A percentile compares a stretch with the other conserved stretches of the same genome.
phyloP scores from a whole-genome alignment of 2,329 filamentous ascomycete species.

The Bipolaris gigantea region DNA sequence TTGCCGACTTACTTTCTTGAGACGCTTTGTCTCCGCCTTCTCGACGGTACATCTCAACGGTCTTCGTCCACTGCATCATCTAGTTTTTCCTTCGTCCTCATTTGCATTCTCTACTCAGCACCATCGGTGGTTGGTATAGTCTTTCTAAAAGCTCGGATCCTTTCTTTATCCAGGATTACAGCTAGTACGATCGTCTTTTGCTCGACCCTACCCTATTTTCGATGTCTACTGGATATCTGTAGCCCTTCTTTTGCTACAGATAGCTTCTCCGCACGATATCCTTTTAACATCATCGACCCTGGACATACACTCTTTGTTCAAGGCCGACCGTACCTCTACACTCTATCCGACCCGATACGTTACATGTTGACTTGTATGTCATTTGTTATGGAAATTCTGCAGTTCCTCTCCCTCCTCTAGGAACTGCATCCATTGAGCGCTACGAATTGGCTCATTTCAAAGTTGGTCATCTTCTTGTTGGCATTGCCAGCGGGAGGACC shows the following conservation, averaged over 20 bases:
- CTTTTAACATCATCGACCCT: not conserved
- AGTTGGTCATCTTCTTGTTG: constrained; percentile 36
- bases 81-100: constrained; percentile 3
- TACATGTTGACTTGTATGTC: constrained; percentile 3
- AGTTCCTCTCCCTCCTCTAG: constrained; percentile 28
- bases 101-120: constrained; percentile 10
- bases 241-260: constrained; percentile 8
- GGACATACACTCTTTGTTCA: not conserved
- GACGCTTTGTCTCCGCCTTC: constrained; percentile 11
- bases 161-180: constrained; percentile 24
- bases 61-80: constrained; percentile 13
- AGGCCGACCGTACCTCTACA: constrained; percentile 1
- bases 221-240: constrained; percentile 15
- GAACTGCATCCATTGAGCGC: constrained; percentile 24
- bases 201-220: constrained; percentile 15
- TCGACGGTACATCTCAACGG: constrained; percentile 10
- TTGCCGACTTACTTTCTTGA: constrained; percentile 26
- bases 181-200: constrained; percentile 13
- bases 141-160: constrained; percentile 28
- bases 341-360: constrained; percentile 6
- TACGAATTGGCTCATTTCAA: constrained; percentile 30
- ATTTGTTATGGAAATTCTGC: constrained; percentile 13
- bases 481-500: constrained; percentile 16
- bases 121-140: constrained; percentile 14
- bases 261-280: constrained; percentile 1